Base-by-base conservation (phyloP, 2,329 filamentous ascomycete genomes). In the Aureobasidium leucospermi region DNA sequence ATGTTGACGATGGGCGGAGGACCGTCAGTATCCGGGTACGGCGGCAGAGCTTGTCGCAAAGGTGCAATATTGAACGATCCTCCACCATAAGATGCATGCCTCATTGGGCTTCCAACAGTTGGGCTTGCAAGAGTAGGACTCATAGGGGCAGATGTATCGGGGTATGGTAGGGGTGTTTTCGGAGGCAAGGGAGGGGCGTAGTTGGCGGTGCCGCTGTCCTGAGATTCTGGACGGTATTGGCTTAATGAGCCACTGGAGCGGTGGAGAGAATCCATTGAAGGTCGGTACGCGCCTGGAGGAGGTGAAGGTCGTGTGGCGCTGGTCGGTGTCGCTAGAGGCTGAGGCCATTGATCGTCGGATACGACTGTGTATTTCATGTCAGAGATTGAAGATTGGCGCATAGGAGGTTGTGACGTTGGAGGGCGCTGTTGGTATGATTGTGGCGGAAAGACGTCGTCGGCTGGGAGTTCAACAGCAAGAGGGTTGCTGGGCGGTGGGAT, bases 1-100 rank as follows among this genome's bases (percentile, higher is more conserved):
- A 90, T 88, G 67, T 96, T 95, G 7, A 95, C 90, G 6, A 83
- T 79, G 3, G 93, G 93, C 16, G 93, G 92, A 31, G 88, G 86
- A 29, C 87, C 88, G 67, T 95, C 88, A 47, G 85, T 86, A 49
- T 89, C 75, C 0, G 93, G 93, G 71, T 96, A 96, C 0, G 91
- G 91, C 36, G 89, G 80, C 10, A 58, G n/a, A n/a, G 55, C 55
- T 29, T 58, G 43, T 31, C 55, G 43, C 28, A 58, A 32, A 3
- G 55, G 55, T 23, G 43, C 45, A 15, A 58, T 34, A 3, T 58
- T 58, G 36, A 58, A 58, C 6, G 34, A 36, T 10, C 42, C 53
- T 47, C 53, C 43, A 38, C 29, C 46, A 28, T 58, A 39, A 19
- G 55, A 58, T 16, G 63, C 55, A 36, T 66, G 61, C 13, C 69